Percentiles rank a stretch among this genome's conserved stretches.
These are phyloP conservation scores for Neophaeococcomyces aloes DNA, from an alignment of 2,329 filamentous ascomycete species.

Conservation along the genomic window DNA sequence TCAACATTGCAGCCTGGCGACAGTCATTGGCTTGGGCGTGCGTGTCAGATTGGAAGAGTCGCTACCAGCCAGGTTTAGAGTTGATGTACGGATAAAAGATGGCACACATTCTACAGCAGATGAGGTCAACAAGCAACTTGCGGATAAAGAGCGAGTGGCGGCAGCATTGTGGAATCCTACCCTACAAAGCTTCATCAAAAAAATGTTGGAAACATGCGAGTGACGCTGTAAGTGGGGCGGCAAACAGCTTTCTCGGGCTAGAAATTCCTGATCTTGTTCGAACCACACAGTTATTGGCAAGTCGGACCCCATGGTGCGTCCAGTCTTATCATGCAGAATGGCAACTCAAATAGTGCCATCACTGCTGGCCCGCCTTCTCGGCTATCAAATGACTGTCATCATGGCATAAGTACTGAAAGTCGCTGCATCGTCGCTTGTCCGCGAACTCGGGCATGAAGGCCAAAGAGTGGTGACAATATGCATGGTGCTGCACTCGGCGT, in stretches of 20 bases:
- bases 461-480: too few relatives aligned
- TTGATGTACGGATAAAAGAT: slow-evolving; percentile 90
- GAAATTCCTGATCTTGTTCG: too few relatives aligned
- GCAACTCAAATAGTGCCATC: neutral
- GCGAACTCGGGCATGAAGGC: too few relatives aligned
- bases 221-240: slow-evolving; percentile 30
- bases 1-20: slow-evolving; percentile 91
- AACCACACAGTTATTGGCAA: neutral
- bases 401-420: neutral
- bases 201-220: slow-evolving; percentile 82
- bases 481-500: too few relatives aligned
- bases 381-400: neutral
- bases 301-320: too few relatives aligned
- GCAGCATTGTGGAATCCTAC: slow-evolving; percentile 91
- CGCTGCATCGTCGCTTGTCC: neutral
- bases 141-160: slow-evolving; percentile 91
- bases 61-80: slow-evolving; percentile 78
- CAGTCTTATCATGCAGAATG: neutral
- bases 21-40: slow-evolving; percentile 88
- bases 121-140: slow-evolving; percentile 92
- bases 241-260: too few relatives aligned
- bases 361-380: neutral
- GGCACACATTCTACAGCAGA: slow-evolving; percentile 92
- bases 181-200: slow-evolving; percentile 74
- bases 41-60: slow-evolving; percentile 83